A percentile compares a stretch with the other conserved stretches of the same genome.
These are phyloP conservation scores for Taphrina wiesneri DNA, from an alignment of 1,139 yeast genomes.

Conservation along the genomic window DNA sequence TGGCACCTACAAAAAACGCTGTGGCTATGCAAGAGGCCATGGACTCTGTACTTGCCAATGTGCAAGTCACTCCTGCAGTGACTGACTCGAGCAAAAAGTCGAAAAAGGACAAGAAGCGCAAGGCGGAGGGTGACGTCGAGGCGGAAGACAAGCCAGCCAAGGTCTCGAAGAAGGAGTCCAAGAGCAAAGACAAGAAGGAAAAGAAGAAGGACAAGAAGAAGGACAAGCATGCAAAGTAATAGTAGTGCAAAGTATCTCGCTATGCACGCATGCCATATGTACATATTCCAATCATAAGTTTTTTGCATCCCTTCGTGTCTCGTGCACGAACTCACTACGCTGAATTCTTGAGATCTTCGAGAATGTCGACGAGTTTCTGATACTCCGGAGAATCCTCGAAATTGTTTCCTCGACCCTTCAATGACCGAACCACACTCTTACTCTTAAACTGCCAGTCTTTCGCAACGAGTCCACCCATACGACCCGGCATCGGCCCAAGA, in stretches of 20 bases:
- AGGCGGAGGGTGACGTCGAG: constrained; percentile 55
- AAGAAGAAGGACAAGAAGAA: constrained; percentile 59
- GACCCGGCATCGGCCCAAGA: constrained; percentile 83
- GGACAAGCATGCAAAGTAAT: constrained; percentile 47
- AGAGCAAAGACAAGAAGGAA: constrained; percentile 44
- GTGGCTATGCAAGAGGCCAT: constrained; percentile 93
- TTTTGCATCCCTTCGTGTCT: background rate
- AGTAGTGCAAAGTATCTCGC: background rate
- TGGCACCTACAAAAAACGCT: constrained; percentile 92
- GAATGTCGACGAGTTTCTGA: constrained; percentile 10
- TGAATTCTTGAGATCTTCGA: constrained; percentile 24
- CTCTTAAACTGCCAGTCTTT: constrained; percentile 91
- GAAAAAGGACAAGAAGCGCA: constrained; percentile 50
- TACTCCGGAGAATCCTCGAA: constrained; percentile 31
- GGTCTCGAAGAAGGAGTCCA: constrained; percentile 49
- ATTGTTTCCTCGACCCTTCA: constrained; percentile 30
- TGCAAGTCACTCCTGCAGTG: constrained; percentile 51
- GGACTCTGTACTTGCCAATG: constrained; percentile 58
- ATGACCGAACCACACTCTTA: constrained; percentile 45
- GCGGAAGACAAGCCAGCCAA: constrained; percentile 48
- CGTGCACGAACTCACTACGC: background rate
- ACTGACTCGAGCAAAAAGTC: constrained; percentile 51
- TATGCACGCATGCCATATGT: constrained; percentile 1
- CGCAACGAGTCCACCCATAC: constrained; percentile 78
- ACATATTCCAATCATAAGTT: background rate